Base-by-base conservation (phyloP, 2,329 filamentous ascomycete species). In the Bipolaris oryzae region DNA sequence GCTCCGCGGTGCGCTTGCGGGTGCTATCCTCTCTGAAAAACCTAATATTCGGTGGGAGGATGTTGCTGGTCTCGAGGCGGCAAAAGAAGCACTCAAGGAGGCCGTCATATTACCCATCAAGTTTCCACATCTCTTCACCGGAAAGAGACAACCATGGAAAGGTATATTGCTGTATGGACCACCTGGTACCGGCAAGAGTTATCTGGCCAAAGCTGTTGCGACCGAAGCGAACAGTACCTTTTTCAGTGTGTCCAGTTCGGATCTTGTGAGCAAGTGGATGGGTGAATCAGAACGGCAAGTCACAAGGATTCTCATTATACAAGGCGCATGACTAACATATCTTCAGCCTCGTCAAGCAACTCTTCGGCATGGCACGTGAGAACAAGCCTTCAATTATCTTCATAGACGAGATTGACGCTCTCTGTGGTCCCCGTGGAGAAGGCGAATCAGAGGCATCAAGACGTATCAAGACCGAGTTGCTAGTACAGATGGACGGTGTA, bases 231-330 rank as follows among this genome's bases (percentile, higher is more conserved):
- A 99, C 78, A 97, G 93, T 78, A 98, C 95, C 3, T 99, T 99
- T 76, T 99, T 99, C 84, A 97, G 92, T 73, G 94, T 99, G 65
- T 96, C 91, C 79, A 96, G 91, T 83, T 96, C 92, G 74, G 95
- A 99, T 76, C 78, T 99, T 77, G 95, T 99, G 59, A 96, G 92
- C 77, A 99, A 99, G 76, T 99, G 95, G 95, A 99, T 99, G 95
- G 95, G 95, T 81, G 95, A 99, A 79, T 96, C 91, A 82, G 95
- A 99, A 86, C 87, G 92, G 91, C 96, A 80, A 46, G 82, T 16
- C 7, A 20, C 21, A 43, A 21, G 7, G 15, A 10, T 20, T 25
- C 10, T 3, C 1, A 9, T 1, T 16, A n/a, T 15, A 28, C 34
- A 10, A 10, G 39, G 13, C 23, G 20, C 53, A 57, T 25, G 23